These are phyloP conservation scores for Solanum okadae DNA, from an alignment of 257 asterid genomes.

Conservation along the genomic window DNA sequence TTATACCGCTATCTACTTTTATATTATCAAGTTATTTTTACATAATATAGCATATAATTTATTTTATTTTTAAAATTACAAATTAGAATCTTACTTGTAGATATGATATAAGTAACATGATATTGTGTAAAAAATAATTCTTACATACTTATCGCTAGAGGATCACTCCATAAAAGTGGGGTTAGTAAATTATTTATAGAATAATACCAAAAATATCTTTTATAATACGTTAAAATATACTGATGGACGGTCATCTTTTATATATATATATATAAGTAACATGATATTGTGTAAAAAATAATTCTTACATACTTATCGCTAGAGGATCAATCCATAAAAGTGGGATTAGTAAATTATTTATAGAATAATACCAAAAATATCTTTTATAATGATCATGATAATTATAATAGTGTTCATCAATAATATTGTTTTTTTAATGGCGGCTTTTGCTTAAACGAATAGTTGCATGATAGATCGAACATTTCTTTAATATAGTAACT, in stretches of 20 bases:
- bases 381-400: neutral
- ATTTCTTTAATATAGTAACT: neutral
- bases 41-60: neutral
- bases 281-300: too few species aligned
- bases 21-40: neutral
- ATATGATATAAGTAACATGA: neutral
- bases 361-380: too few species aligned
- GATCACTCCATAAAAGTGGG: neutral
- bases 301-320: too few species aligned
- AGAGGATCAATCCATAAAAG: neutral
- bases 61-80: neutral
- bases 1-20: neutral
- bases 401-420: neutral
- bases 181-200: neutral
- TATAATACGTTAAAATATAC: too few species aligned
- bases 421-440: neutral
- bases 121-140: too few species aligned
- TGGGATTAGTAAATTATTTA: too few species aligned
- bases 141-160: neutral
- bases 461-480: neutral
- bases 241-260: too few species aligned
- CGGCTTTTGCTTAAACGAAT: neutral
- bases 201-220: too few species aligned
- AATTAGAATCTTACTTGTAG: neutral
- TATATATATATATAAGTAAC: too few species aligned